Evolutionary conservation across 106 monocot genomes (phyloP).

Genomic region (Triglochin maritima): DNA sequence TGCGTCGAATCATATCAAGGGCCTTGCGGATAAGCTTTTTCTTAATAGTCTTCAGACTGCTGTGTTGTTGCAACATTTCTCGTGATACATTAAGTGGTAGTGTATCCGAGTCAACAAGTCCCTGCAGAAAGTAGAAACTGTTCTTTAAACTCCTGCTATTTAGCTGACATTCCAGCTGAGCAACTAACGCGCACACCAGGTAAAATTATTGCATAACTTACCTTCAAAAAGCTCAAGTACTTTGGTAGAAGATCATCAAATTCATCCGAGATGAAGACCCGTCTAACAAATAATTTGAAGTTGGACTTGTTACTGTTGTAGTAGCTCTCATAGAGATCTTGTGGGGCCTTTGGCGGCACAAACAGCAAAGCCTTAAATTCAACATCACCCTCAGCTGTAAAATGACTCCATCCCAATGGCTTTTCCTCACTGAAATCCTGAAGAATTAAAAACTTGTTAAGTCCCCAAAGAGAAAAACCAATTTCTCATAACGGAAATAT

Average conservation of each 20-base stretch:
- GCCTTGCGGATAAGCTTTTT: slow-evolving; percentile 95
- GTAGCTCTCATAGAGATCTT: slow-evolving; percentile 98
- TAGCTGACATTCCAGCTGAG: background rate
- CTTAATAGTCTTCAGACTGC: slow-evolving; percentile 94
- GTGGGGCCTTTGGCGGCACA: slow-evolving; percentile 94
- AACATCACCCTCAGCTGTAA: slow-evolving; percentile 95
- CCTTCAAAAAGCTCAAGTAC: slow-evolving; percentile 89
- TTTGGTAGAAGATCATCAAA: slow-evolving; percentile 97
- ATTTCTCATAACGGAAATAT: too few species aligned
- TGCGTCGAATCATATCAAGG: slow-evolving; percentile 89
- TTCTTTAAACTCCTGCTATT: background rate
- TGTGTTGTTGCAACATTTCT: slow-evolving; percentile 98
- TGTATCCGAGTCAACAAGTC: slow-evolving; percentile 95
- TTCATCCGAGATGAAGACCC: slow-evolving; percentile 99
- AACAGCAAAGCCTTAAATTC: slow-evolving; percentile 96
- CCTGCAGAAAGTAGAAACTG: slow-evolving; percentile 31
- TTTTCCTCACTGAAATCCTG: slow-evolving; percentile 96
- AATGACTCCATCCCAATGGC: slow-evolving; percentile 87
- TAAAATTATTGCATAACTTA: slow-evolving; percentile 7
- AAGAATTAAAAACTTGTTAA: background rate
- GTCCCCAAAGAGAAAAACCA: too few species aligned
- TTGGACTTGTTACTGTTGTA: slow-evolving; percentile 82
- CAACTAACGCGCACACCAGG: too few species aligned
- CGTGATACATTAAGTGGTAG: slow-evolving; percentile 91
- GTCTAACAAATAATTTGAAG: slow-evolving; percentile 86